A percentile compares a stretch with the other conserved stretches of the same genome.
Evolutionary conservation across 129 eudicot species (phyloP).

Genomic region (Flaveria trinervia): DNA sequence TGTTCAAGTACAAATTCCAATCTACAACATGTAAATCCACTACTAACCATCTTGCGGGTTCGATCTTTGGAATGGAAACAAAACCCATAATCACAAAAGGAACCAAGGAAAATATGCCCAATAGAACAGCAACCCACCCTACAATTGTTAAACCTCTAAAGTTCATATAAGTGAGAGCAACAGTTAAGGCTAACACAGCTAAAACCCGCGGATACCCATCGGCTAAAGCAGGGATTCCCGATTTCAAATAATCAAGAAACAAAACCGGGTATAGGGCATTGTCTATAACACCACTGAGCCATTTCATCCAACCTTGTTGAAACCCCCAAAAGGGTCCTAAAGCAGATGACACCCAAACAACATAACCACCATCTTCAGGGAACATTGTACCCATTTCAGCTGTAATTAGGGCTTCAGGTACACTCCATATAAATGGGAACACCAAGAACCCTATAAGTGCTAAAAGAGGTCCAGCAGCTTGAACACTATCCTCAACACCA

Average conservation of each 20-base stretch:
- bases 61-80: constrained; percentile 57
- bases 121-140: constrained; percentile 71
- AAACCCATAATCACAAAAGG: constrained; percentile 78
- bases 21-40: constrained; percentile 61
- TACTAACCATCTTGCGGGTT: constrained; percentile 73
- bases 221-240: constrained; percentile 59
- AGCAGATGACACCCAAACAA: constrained; percentile 86
- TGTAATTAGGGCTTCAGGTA: constrained; percentile 77
- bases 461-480: constrained; percentile 78
- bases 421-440: constrained; percentile 80
- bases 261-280: constrained; percentile 74
- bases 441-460: constrained; percentile 67
- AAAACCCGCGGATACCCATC: constrained; percentile 59
- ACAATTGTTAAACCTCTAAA: constrained; percentile 74
- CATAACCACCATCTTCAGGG: constrained; percentile 87
- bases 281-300: constrained; percentile 84
- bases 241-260: constrained; percentile 75
- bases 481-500: constrained; percentile 79
- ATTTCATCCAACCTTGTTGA: constrained; percentile 93
- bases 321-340: constrained; percentile 84
- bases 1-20: constrained; percentile 72
- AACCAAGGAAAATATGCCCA: constrained; percentile 66
- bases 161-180: constrained; percentile 66
- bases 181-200: constrained; percentile 51
- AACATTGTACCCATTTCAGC: constrained; percentile 93